Evolutionary conservation across 805 yeast species (phyloP).

Genomic region (Lipomyces yamadae): DNA sequence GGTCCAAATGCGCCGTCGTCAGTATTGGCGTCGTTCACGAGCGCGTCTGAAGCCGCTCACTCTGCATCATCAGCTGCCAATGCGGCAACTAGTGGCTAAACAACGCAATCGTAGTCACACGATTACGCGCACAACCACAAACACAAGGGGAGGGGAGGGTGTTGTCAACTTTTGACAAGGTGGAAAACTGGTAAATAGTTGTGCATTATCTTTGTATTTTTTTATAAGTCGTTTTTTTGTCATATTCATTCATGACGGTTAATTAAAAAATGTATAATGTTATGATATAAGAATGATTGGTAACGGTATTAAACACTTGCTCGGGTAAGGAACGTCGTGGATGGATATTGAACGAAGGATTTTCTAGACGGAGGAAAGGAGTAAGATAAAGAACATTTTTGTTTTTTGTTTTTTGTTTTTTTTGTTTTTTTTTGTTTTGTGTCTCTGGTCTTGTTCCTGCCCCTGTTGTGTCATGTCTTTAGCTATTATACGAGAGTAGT

Average conservation of each 20-base stretch:
- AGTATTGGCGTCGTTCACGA: conserved; percentile 49
- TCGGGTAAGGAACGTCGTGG: neutral
- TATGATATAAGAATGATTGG: conserved; percentile 2
- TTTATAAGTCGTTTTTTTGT: neutral
- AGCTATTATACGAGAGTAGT: neutral
- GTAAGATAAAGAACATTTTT: conserved; percentile 2
- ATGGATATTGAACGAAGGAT: neutral
- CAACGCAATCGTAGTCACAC: neutral
- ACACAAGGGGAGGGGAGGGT: neutral
- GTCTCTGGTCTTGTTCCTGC: neutral
- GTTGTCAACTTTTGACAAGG: neutral
- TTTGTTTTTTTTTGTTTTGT: neutral
- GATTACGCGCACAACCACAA: neutral
- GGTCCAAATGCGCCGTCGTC: conserved; percentile 57
- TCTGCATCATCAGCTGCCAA: neutral
- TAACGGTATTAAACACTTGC: neutral
- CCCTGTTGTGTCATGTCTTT: neutral
- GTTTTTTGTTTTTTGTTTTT: neutral
- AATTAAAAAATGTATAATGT: neutral
- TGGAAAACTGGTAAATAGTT: neutral
- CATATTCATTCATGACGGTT: conserved; percentile 1
- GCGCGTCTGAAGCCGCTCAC: conserved; percentile 33
- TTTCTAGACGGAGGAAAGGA: neutral
- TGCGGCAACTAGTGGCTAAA: neutral
- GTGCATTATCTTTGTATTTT: neutral